Evolutionary conservation across 75 land plant genomes (phyloP).

Genomic region (Larix kaempferi): DNA sequence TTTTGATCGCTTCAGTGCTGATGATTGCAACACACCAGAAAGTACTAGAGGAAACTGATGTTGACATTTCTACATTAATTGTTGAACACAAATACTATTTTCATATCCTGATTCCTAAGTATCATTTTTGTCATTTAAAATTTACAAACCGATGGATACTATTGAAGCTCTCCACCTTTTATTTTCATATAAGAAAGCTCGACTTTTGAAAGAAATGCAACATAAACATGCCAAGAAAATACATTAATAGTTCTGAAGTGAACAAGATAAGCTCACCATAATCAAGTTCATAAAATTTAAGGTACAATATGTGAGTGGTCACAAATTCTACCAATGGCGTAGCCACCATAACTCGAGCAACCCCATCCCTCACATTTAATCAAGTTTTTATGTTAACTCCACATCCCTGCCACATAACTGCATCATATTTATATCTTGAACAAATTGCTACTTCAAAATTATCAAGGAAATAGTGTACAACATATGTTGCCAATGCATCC

Average conservation of each 20-base stretch:
- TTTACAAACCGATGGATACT: not conserved
- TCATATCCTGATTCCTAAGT: not conserved
- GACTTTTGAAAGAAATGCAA: not conserved
- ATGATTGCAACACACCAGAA: not conserved
- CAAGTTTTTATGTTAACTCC: slow-evolving; percentile 70
- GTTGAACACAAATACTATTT: not conserved
- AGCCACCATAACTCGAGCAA: slow-evolving; percentile 89
- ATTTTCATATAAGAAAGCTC: too few relatives aligned
- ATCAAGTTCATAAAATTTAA: slow-evolving; percentile 85
- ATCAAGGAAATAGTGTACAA: not conserved
- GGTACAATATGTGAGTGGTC: slow-evolving; percentile 86
- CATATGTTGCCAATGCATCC: not conserved
- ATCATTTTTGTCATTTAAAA: not conserved
- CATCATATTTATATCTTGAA: not conserved
- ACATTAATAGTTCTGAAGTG: not conserved
- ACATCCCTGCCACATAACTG: slow-evolving; percentile 52
- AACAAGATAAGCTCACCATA: slow-evolving; percentile 52
- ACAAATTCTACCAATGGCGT: slow-evolving; percentile 87
- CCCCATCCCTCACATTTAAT: slow-evolving; percentile 75
- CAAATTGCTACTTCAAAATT: not conserved
- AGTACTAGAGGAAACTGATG: not conserved
- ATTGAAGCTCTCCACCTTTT: not conserved
- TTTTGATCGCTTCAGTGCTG: not conserved
- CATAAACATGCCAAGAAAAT: not conserved
- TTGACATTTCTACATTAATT: not conserved